A percentile compares a stretch with the other conserved stretches of the same genome.
Evolutionary conservation across 2,329 filamentous ascomycete genomes (phyloP).

Genomic region (Fonsecaea pedrosoi): DNA sequence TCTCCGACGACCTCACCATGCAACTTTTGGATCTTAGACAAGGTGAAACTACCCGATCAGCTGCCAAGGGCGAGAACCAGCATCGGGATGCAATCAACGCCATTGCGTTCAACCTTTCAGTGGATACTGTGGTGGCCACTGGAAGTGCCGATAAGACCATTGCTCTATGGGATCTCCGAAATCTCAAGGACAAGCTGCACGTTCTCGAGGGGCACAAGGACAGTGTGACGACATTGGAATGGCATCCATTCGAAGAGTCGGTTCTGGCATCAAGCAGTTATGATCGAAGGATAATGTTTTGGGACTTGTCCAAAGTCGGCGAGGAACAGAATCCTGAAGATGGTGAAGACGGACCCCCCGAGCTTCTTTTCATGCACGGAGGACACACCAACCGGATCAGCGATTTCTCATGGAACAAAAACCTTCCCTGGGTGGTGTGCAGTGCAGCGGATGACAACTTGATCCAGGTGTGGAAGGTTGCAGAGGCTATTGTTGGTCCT

Average conservation of each 20-base stretch:
- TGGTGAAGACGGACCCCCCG: slow-evolving; percentile 90
- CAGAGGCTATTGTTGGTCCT: slow-evolving; percentile 75
- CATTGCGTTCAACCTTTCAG: slow-evolving; percentile 90
- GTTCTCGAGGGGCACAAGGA: slow-evolving; percentile 86
- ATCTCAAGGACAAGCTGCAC: slow-evolving; percentile 88
- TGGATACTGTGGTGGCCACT: slow-evolving; percentile 89
- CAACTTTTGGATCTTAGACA: slow-evolving; percentile 89
- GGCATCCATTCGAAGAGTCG: slow-evolving; percentile 89
- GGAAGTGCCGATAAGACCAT: slow-evolving; percentile 95
- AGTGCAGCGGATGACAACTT: slow-evolving; percentile 97
- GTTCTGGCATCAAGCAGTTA: slow-evolving; percentile 92
- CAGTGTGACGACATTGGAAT: slow-evolving; percentile 87
- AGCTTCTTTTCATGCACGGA: slow-evolving; percentile 98
- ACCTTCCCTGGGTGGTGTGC: slow-evolving; percentile 95
- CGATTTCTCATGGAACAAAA: slow-evolving; percentile 97
- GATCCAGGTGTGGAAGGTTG: slow-evolving; percentile 91
- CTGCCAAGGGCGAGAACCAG: slow-evolving; percentile 69
- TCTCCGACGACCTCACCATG: slow-evolving; percentile 92
- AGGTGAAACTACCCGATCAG: slow-evolving; percentile 68
- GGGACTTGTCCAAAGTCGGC: slow-evolving; percentile 90
- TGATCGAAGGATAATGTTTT: slow-evolving; percentile 92
- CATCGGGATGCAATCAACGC: slow-evolving; percentile 94
- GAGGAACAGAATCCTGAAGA: slow-evolving; percentile 96
- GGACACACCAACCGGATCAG: slow-evolving; percentile 96
- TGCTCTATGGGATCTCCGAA: slow-evolving; percentile 92